A percentile compares a stretch with the other conserved stretches of the same genome.
Evolutionary conservation across 176 grass and related monocot species (phyloP).

Genomic region (Bonia amplexicaulis): DNA sequence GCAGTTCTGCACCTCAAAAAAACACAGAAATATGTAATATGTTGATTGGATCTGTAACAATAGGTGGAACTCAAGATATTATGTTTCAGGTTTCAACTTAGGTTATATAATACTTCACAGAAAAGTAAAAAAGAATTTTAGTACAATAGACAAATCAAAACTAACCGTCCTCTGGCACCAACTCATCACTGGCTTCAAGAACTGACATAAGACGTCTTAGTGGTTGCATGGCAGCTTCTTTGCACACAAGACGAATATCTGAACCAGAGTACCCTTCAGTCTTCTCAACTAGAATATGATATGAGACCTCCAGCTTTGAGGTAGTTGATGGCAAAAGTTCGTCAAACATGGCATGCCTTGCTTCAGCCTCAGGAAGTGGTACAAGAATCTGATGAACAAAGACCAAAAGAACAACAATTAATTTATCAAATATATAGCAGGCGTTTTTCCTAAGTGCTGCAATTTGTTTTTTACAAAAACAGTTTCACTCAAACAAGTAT

Average conservation of each 20-base stretch:
- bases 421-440: neutral
- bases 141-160: neutral
- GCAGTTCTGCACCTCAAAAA: slow-evolving; percentile 47
- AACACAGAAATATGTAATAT: neutral
- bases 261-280: slow-evolving; percentile 94
- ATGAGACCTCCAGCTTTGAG: slow-evolving; percentile 52
- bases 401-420: neutral
- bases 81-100: neutral
- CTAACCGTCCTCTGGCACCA: slow-evolving; percentile 61
- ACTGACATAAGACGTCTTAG: slow-evolving; percentile 68
- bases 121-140: neutral
- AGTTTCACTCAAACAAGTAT: neutral
- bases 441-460: neutral
- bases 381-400: slow-evolving; percentile 66
- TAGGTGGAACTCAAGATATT: neutral
- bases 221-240: slow-evolving; percentile 97
- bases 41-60: neutral
- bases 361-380: slow-evolving; percentile 89
- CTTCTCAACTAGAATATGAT: slow-evolving; percentile 64
- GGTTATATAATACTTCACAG: neutral
- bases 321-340: slow-evolving; percentile 54
- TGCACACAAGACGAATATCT: slow-evolving; percentile 85
- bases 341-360: slow-evolving; percentile 81
- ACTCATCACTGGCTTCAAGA: slow-evolving; percentile 58
- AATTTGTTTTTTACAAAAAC: neutral